Percentiles rank a stretch among this genome's conserved stretches.
These are phyloP conservation scores for Trichoderma sp. DNA, from an alignment of 2,329 filamentous ascomycete genomes.

Conservation along the genomic window DNA sequence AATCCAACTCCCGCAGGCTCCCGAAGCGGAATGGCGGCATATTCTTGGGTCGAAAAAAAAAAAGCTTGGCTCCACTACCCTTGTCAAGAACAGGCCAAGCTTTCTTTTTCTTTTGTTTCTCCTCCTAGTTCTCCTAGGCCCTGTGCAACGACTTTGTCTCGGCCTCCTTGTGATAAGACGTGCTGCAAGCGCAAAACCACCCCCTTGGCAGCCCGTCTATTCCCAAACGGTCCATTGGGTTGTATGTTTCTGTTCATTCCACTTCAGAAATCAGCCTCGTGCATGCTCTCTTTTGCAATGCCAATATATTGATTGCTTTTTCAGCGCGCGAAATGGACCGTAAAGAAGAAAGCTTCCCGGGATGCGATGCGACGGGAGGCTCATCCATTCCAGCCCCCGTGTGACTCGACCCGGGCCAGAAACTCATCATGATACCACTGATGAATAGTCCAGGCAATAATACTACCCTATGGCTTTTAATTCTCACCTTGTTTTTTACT, in stretches of 20 bases:
- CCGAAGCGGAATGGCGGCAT: background rate
- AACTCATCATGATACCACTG: conserved; percentile 4
- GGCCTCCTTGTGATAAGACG: background rate
- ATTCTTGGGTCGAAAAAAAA: background rate
- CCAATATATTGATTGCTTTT: conserved; percentile 14
- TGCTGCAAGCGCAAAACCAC: background rate
- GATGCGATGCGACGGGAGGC: background rate
- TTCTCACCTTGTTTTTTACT: background rate
- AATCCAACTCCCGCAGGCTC: conserved; percentile 6
- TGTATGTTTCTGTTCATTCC: background rate
- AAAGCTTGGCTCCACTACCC: background rate
- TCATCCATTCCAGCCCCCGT: background rate
- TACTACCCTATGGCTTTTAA: background rate
- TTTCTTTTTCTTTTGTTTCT: background rate
- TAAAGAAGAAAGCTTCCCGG: background rate
- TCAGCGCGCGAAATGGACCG: background rate
- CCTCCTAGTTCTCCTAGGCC: too few relatives aligned
- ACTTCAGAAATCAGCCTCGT: conserved; percentile 3
- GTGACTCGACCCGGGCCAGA: background rate
- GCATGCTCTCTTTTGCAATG: background rate
- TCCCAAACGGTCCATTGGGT: background rate
- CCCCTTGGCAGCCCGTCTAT: background rate
- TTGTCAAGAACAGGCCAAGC: background rate
- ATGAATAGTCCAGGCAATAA: background rate
- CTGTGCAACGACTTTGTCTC: background rate